phyloP scores from a whole-genome alignment of 129 eudicot species.

The Erigeron canadensis region DNA sequence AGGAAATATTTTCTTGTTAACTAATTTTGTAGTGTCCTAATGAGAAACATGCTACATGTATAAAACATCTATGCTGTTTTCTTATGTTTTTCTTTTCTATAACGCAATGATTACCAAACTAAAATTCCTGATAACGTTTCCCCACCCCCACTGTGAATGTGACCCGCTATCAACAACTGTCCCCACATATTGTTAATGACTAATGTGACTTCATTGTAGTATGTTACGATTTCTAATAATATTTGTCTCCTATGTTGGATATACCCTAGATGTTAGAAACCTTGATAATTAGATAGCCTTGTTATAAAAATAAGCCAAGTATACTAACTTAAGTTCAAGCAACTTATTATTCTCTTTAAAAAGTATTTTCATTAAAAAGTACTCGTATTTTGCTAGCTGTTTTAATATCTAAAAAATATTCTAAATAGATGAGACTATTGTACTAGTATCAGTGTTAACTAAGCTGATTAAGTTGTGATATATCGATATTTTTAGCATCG shows the following conservation, averaged over 20 bases:
- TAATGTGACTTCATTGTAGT: no score
- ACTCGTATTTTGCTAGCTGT: no score
- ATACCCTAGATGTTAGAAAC: background rate
- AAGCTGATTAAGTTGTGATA: background rate
- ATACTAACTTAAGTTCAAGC: background rate
- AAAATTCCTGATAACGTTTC: background rate
- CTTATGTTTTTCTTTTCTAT: background rate
- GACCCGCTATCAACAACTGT: background rate
- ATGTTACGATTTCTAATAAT: no score
- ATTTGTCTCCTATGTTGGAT: no score
- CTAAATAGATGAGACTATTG: background rate
- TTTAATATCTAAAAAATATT: no score
- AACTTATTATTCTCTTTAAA: background rate
- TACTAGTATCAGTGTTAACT: background rate
- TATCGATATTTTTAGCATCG: background rate
- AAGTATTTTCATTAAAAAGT: background rate
- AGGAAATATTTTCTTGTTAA: background rate
- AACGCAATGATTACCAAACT: background rate
- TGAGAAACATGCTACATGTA: background rate
- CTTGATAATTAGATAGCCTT: background rate
- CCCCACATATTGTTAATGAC: background rate
- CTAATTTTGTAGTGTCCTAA: background rate
- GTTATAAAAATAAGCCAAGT: constrained; percentile 1
- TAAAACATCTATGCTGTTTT: background rate
- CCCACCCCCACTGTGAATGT: background rate